Percentiles rank a stretch among this genome's conserved stretches.
These are phyloP conservation scores for Penicillium subrubescens DNA, from an alignment of 495 filamentous ascomycete genomes.

Conservation along the genomic window DNA sequence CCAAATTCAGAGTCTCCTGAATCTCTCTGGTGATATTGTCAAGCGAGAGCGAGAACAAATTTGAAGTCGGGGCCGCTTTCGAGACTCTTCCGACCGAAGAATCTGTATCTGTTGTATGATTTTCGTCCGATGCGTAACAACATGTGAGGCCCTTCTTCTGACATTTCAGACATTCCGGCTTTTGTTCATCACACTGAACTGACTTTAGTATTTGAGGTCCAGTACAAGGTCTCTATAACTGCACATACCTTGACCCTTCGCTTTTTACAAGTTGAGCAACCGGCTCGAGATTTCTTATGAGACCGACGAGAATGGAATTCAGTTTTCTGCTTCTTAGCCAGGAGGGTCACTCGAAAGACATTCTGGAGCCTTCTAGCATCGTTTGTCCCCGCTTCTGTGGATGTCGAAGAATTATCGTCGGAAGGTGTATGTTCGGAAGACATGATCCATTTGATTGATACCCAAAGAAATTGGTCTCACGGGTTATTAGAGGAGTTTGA, in stretches of 20 bases:
- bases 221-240: background rate
- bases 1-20: slow-evolving; percentile 11
- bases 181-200: slow-evolving; percentile 37
- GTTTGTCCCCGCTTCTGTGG: background rate
- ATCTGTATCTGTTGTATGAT: background rate
- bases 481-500: background rate
- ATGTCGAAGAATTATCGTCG: background rate
- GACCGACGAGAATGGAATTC: slow-evolving; percentile 23
- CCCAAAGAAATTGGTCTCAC: background rate
- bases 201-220: background rate
- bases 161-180: slow-evolving; percentile 34
- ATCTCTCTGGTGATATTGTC: slow-evolving; percentile 20
- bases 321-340: background rate
- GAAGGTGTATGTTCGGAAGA: background rate
- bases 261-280: slow-evolving; percentile 35
- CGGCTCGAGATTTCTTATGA: slow-evolving; percentile 36
- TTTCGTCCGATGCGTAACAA: slow-evolving; percentile 17
- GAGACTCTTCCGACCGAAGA: no score
- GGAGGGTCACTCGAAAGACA: slow-evolving; percentile 23
- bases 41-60: slow-evolving; percentile 24
- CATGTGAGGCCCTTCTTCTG: slow-evolving; percentile 25
- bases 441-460: background rate
- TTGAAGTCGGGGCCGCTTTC: background rate
- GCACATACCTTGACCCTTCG: slow-evolving; percentile 33
- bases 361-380: slow-evolving; percentile 17